A percentile compares a stretch with the other conserved stretches of the same genome.
Evolutionary conservation across 768 basidiomycete genomes (phyloP).

Genomic region (Paxillus rubicundulus): DNA sequence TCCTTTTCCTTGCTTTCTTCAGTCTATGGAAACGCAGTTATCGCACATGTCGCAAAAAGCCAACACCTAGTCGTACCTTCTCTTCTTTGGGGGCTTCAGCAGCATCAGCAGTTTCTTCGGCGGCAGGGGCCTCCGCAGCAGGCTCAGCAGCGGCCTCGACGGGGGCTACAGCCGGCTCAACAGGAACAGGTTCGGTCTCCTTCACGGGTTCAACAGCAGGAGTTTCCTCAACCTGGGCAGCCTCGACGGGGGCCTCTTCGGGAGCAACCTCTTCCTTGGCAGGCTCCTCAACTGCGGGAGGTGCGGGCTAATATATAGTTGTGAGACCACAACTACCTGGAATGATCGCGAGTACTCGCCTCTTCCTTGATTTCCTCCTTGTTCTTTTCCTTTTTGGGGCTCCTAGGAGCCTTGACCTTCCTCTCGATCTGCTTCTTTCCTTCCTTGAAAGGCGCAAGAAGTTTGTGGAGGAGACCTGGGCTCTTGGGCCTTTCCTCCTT

Average conservation of each 20-base stretch:
- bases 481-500: slow-evolving; percentile 84
- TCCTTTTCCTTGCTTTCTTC: slow-evolving; percentile 52
- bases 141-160: slow-evolving; percentile 6
- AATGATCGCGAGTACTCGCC: slow-evolving; percentile 32
- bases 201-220: slow-evolving; percentile 56
- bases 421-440: slow-evolving; percentile 52
- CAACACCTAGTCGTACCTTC: slow-evolving; percentile 41
- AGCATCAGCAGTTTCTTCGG: background rate
- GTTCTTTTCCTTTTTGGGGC: slow-evolving; percentile 81
- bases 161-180: slow-evolving; percentile 18
- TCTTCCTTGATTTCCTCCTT: slow-evolving; percentile 57
- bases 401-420: slow-evolving; percentile 62
- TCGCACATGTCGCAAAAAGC: background rate
- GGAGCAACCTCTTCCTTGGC: slow-evolving; percentile 39
- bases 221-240: slow-evolving; percentile 27
- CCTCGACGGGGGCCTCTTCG: slow-evolving; percentile 43
- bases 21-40: slow-evolving; percentile 23
- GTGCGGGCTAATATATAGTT: slow-evolving; percentile 26
- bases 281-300: slow-evolving; percentile 34
- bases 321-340: background rate
- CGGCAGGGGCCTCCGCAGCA: slow-evolving; percentile 24
- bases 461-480: slow-evolving; percentile 70
- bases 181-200: slow-evolving; percentile 56
- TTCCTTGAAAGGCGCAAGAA: slow-evolving; percentile 76
- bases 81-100: slow-evolving; percentile 51